Evolutionary conservation across 2,329 filamentous ascomycete genomes (phyloP), one percentile per base, ranked within the genome.

Genomic region (Cercospora berteroae): DNA sequence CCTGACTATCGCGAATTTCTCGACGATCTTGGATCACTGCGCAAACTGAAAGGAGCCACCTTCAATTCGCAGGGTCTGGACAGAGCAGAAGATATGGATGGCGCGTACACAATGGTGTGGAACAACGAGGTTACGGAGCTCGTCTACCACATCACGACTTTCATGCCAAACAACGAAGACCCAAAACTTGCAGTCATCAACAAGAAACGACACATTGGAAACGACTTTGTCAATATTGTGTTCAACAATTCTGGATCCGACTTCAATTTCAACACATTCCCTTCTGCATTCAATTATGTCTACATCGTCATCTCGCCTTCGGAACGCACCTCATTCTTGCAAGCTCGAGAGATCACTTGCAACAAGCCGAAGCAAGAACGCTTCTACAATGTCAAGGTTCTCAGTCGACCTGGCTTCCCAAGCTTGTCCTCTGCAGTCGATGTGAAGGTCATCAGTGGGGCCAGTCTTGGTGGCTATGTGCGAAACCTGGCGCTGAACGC

Each of bases 191-290:
- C 74, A 27, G 72, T 74, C 5, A 72, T 70, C 48, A 86, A 88
- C 78, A 99, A 99, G 83, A 99, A 99, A 80, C 86, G 89, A 2
- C 96, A 98, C 76, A 95, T 98, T 68, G 95, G 95, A 66, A 99
- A 99, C 76, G 95, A 98, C 79, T 96, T 92, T 78, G 95, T 99
- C 77, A 98, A 97, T 77, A 96, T 99, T 73, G 90, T 99, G 66
- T 99, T 96, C 85, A 99, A 99, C 78, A 93, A 96, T 75, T 97
- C 94, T 2, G 94, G 95, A n/a, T 52, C 61, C 52, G 90, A 91
- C 0, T 98, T 97, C 81, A 86, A 87, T 63, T 96, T 97, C 77
- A 88, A 97, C 77, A 97, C 92, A 20, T 96, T 99, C 74, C 93
- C 93, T 0, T 96, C 93, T 0, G 91, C 94, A 66, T 97, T 99